Evolutionary conservation across 2,329 filamentous ascomycete genomes (phyloP).

Genomic region (Lachnellula cervina): DNA sequence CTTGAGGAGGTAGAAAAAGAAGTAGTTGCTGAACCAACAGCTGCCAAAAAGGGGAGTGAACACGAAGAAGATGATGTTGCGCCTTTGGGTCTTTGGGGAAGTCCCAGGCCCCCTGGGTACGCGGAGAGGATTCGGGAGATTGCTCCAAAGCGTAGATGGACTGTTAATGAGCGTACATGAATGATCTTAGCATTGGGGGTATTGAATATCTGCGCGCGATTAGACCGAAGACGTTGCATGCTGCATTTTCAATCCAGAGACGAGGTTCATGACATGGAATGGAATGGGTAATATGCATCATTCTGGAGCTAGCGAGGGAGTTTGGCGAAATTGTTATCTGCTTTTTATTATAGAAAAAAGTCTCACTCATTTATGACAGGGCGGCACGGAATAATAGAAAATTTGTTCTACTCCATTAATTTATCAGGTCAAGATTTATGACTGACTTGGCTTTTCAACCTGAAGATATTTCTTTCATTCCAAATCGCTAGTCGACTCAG

Average conservation of each 20-base stretch:
- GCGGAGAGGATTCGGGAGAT: constrained; percentile 45
- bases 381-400: no score
- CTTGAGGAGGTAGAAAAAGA: not conserved
- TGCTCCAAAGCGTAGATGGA: constrained; percentile 50
- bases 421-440: no score
- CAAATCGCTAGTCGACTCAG: no score
- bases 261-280: no score
- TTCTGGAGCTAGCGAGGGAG: no score
- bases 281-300: no score
- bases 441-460: no score
- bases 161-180: constrained; percentile 42
- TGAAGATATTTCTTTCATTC: no score
- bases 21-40: constrained; percentile 4
- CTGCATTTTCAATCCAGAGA: not conserved
- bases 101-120: constrained; percentile 42
- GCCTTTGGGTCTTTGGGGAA: constrained; percentile 39
- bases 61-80: constrained; percentile 32
- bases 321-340: no score
- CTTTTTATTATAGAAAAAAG: no score
- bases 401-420: no score
- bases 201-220: not conserved
- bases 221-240: not conserved
- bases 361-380: no score
- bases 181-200: not conserved
- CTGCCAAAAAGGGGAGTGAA: not conserved